phyloP scores from a whole-genome alignment of 2,329 filamentous ascomycete species.

The Beauveria varroae region DNA sequence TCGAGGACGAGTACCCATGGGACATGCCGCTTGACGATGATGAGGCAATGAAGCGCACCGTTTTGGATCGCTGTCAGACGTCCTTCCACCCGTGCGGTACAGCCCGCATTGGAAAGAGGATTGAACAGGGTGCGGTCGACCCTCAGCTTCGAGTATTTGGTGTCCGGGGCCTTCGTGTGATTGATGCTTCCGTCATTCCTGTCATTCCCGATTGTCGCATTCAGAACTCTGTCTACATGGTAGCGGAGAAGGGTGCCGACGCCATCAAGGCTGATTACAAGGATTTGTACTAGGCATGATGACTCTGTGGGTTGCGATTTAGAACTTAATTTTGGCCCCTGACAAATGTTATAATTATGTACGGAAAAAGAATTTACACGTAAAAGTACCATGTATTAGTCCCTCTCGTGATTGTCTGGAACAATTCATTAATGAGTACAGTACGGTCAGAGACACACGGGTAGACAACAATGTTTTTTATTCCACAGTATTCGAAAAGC shows the following conservation, averaged over 20 bases:
- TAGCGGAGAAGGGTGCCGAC: constrained; percentile 38
- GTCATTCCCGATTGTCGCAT: constrained; percentile 50
- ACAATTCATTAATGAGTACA: too few relatives aligned
- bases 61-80: constrained; percentile 53
- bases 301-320: too few relatives aligned
- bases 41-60: constrained; percentile 46
- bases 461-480: too few relatives aligned
- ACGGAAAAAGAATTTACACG: too few relatives aligned
- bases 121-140: constrained; percentile 27
- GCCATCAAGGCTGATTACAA: constrained; percentile 10
- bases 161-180: constrained; percentile 19
- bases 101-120: constrained; percentile 34
- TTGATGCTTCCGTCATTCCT: constrained; percentile 41
- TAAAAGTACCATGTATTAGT: too few relatives aligned
- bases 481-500: too few relatives aligned
- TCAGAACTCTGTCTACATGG: constrained; percentile 53
- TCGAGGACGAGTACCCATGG: constrained; percentile 51
- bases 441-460: too few relatives aligned
- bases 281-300: background rate
- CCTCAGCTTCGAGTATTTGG: constrained; percentile 24
- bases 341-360: too few relatives aligned
- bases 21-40: constrained; percentile 49
- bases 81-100: constrained; percentile 53
- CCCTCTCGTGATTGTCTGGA: too few relatives aligned
- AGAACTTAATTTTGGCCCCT: too few relatives aligned